These are phyloP conservation scores for Tricholoma sp. DNA, from an alignment of 768 basidiomycete genomes.

Conservation along the genomic window DNA sequence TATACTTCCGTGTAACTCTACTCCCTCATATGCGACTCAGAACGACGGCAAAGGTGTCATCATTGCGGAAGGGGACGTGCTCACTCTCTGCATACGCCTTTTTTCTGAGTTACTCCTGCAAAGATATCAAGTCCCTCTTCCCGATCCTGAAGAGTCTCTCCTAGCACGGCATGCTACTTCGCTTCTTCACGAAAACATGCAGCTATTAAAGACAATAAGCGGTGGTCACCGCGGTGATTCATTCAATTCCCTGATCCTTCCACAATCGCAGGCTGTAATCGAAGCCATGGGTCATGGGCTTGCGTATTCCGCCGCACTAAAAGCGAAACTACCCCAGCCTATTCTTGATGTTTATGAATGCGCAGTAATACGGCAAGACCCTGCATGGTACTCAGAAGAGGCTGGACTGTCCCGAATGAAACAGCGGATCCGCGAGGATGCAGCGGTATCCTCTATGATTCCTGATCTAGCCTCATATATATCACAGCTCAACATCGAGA, in stretches of 20 bases:
- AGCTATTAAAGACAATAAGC: slow-evolving; percentile 29
- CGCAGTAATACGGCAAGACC: slow-evolving; percentile 45
- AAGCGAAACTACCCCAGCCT: slow-evolving; percentile 36
- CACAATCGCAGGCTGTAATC: slow-evolving; percentile 46
- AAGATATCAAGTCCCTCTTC: slow-evolving; percentile 47
- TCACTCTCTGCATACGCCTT: slow-evolving; percentile 49
- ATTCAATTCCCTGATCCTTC: slow-evolving; percentile 52
- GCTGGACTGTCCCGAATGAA: slow-evolving; percentile 40
- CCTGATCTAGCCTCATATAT: slow-evolving; percentile 38
- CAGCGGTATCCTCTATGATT: slow-evolving; percentile 38
- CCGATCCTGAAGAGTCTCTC: slow-evolving; percentile 44
- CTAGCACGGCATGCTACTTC: slow-evolving; percentile 46
- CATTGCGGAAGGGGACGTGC: slow-evolving; percentile 52
- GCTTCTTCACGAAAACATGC: slow-evolving; percentile 41
- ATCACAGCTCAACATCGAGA: slow-evolving; percentile 38
- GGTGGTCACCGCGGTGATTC: slow-evolving; percentile 44
- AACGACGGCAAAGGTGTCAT: slow-evolving; percentile 53
- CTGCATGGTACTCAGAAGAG: slow-evolving; percentile 57
- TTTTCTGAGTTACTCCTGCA: slow-evolving; percentile 55
- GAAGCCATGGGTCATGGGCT: slow-evolving; percentile 63
- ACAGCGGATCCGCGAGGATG: slow-evolving; percentile 44
- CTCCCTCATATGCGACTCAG: slow-evolving; percentile 19
- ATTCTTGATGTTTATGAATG: slow-evolving; percentile 55
- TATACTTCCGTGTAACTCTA: slow-evolving; percentile 2
- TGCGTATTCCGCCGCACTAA: slow-evolving; percentile 50